Evolutionary conservation across 2,329 filamentous ascomycete species (phyloP), one percentile per base, ranked within the genome.

Genomic region (Beauveria caledonica): DNA sequence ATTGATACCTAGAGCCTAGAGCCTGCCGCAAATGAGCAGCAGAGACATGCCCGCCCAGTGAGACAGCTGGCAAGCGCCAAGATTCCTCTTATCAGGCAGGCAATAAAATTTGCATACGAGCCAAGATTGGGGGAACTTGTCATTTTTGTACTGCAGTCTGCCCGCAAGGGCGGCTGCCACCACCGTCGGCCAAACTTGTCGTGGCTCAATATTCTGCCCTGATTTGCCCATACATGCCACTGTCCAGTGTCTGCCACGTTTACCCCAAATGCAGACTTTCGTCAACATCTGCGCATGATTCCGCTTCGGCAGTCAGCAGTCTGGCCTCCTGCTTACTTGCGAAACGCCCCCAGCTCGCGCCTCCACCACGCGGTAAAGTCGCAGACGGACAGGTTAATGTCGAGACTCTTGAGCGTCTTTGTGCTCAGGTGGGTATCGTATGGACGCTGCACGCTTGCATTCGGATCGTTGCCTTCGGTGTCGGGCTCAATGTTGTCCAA

Each of bases 371-470:
- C 86, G 50, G 77, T 77, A 71, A 96, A 96, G 66, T 92, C 83
- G 68, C 86, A 82, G 0, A 90, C 90, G 50, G 81, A 77, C 60
- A 93, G 84, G 68, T 89, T 81, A 64, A 96, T 89, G 0, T 85
- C 90, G 63, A 96, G 70, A 15, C 90, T 84, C 71, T 83, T 83
- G 64, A 96, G 74, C 44, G 78, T 84, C 72, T 82, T 83, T 9
- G 89, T 96, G 67, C 89, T 92, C 50, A 97, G 77, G 73, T 96
- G 91, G 67, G 89, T 93, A 74, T 96, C 91, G 70, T 90, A 96
- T 13, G 92, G 92, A 64, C 92, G 81, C 74, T 92, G 84, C 0
- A 92, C 89, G 23, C 80, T 79, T 49, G 87, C 84, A 63, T 84
- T 86, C 6, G 86, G 85, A 64, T 90, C 87, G 70, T 89, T 88